phyloP scores from a whole-genome alignment of 2,329 filamentous ascomycete genomes.

The Epicoccum nigrum region DNA sequence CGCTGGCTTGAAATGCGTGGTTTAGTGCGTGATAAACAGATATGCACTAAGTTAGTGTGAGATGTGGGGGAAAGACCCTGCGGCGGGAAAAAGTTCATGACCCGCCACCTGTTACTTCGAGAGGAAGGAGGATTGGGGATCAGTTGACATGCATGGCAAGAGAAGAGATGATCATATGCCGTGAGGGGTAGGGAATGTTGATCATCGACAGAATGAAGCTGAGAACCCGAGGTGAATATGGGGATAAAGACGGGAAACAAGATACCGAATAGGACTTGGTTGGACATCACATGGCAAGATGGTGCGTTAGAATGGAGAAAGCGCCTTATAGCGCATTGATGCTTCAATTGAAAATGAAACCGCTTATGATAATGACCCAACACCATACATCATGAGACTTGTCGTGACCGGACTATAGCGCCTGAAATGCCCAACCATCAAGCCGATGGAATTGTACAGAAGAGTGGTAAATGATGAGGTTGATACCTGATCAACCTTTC shows the following conservation, averaged over 20 bases:
- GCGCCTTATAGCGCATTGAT: slow-evolving; percentile 6
- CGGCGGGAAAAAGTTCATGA: background rate
- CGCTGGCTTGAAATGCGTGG: background rate
- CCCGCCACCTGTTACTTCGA: too few species aligned
- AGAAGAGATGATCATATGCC: too few species aligned
- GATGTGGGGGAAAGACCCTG: slow-evolving; percentile 5
- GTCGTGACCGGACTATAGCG: slow-evolving; percentile 1
- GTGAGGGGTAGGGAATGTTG: too few species aligned
- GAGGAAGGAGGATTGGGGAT: too few species aligned
- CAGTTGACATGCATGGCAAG: too few species aligned
- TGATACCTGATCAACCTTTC: slow-evolving; percentile 5
- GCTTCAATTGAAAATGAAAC: slow-evolving; percentile 3
- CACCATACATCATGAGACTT: background rate
- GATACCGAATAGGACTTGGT: too few species aligned
- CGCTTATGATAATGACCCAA: slow-evolving; percentile 1
- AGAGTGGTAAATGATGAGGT: background rate
- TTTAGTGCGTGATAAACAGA: background rate
- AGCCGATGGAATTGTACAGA: background rate
- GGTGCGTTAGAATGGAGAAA: background rate
- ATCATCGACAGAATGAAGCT: too few species aligned
- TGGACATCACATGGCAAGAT: too few species aligned
- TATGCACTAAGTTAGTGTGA: slow-evolving; percentile 9
- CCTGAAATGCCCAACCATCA: slow-evolving; percentile 6
- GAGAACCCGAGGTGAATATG: too few species aligned
- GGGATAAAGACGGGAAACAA: too few species aligned